Base-by-base conservation (phyloP, 2,329 filamentous ascomycete genomes). In the Eurotiales sp. region DNA sequence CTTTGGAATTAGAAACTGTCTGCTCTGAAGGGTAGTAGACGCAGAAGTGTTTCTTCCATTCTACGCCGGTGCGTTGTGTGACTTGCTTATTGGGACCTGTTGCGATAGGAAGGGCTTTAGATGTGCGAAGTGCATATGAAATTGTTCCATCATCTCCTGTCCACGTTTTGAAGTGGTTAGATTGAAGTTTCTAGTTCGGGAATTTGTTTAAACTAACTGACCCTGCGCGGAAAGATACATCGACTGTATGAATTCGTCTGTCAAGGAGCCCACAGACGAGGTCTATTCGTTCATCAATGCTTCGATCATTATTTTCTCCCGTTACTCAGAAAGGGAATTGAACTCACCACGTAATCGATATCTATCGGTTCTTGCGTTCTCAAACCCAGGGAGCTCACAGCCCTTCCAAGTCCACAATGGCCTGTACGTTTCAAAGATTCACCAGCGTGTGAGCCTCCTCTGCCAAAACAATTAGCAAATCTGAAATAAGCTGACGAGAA, bases 241-340 rank as follows among this genome's bases (percentile, higher is more conserved):
- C 19, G 73, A 73, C 49, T 71, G 69, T 34, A 96, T 68, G 53
- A 95, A 83, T 6, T 81, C 78, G 37, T 80, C 75, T 48, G 84
- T 90, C 37, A 97, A 65, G 8, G 83, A 83, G 15, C 92, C 93
- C 4, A 97, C 72, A 0, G 92, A 96, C 0, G 92, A 89, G 21
- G 87, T 81, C 85, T n/a, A n/a, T n/a, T n/a, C n/a, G n/a, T n/a
- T 87, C 25, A 27, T 56, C 10, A 40, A 22, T 3, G 7, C 55
- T 61, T 61, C 56, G 54, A 44, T 53, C 34, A 32, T 37, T n/a
- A 2, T 2, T 36, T 19, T 36, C 7, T n/a, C 32, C 17, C 15
- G 54, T 17, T 37, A 19, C n/a, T n/a, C n/a, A 21, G 22, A 30
- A 27, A 3, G n/a, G 25, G 15, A 8, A 22, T n/a, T n/a, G 7